Evolutionary conservation across 1,139 yeast genomes (phyloP), one percentile per base, ranked within the genome.

Genomic region (Candida glucosophila): DNA sequence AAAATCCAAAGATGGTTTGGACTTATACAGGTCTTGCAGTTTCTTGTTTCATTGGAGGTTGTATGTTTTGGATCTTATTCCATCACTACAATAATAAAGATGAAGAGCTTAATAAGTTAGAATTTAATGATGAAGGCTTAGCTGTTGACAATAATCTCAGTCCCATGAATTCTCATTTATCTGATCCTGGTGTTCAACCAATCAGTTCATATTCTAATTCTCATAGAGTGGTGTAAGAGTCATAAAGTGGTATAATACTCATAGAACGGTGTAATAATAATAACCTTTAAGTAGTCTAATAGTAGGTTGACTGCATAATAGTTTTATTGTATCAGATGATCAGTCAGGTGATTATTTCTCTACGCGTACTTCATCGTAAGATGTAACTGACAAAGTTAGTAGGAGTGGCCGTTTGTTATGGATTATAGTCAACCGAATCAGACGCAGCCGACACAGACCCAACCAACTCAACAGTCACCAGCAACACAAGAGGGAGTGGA

Each of bases 1-100:
- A n/a, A 31, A 73, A 78, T 50, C 88, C 88, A 25, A 73, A 77
- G 55, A 67, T 73, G 42, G 70, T 70, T 23, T 76, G 82, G 81
- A 61, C 68, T 42, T 79, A 72, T 53, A 58, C 73, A 24, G 80
- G 80, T 31, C 61, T 79, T 37, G 77, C 76, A 9, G 55, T 64
- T 24, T 59, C 80, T 12, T 65, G 79, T 41, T 57, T 73, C 45
- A 43, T 73, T 36, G 73, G 78, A 15, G 88, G 86, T 22, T 36
- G 59, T 31, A 31, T 62, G 20, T 79, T 79, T 72, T 78, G 80
- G 80, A 25, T 73, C 40, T 41, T 58, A 30, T 79, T 74, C 73
- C 52, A 57, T 23, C 63, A 61, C 36, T 73, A 68, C 51, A 77
- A 78, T 47, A 50, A 54, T 20, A 57, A 54, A 32, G 85, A 77